A percentile compares a stretch with the other conserved stretches of the same genome.
These are phyloP conservation scores for Ustilago nuda DNA, from an alignment of 1,284 basidiomycete genomes.

Conservation along the genomic window DNA sequence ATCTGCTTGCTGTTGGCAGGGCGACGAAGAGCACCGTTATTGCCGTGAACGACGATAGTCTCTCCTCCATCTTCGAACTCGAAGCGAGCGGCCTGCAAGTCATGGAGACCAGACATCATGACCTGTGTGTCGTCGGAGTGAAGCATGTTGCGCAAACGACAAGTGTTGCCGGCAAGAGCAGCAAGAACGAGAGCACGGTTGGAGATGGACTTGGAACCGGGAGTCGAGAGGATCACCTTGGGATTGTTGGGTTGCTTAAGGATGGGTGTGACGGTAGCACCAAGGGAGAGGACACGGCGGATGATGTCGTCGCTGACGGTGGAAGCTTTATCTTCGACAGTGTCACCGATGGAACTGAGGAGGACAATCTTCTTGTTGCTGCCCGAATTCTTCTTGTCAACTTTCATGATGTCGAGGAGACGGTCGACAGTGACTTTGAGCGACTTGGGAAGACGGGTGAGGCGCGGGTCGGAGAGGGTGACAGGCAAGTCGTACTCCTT, in stretches of 20 bases:
- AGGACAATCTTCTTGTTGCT: constrained; percentile 92
- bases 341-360: constrained; percentile 88
- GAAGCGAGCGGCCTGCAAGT: constrained; percentile 81
- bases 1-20: constrained; percentile 78
- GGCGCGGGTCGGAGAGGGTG: constrained; percentile 61
- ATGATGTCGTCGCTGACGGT: constrained; percentile 74
- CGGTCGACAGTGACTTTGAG: constrained; percentile 80
- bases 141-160: constrained; percentile 86
- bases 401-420: constrained; percentile 87
- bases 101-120: constrained; percentile 94
- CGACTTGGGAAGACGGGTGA: constrained; percentile 77
- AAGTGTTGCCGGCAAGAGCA: constrained; percentile 88
- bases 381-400: constrained; percentile 98
- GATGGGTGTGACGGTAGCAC: constrained; percentile 70
- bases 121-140: constrained; percentile 99
- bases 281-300: constrained; percentile 74
- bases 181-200: constrained; percentile 95
- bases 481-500: constrained; percentile 66
- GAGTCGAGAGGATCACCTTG: constrained; percentile 85
- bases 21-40: constrained; percentile 77
- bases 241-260: constrained; percentile 39
- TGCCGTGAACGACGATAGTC: constrained; percentile 90
- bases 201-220: constrained; percentile 96
- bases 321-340: constrained; percentile 90
- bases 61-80: constrained; percentile 93